Conservation (phyloP, 1,139 yeast genomes). For the Geotrichum europaeum region DNA sequence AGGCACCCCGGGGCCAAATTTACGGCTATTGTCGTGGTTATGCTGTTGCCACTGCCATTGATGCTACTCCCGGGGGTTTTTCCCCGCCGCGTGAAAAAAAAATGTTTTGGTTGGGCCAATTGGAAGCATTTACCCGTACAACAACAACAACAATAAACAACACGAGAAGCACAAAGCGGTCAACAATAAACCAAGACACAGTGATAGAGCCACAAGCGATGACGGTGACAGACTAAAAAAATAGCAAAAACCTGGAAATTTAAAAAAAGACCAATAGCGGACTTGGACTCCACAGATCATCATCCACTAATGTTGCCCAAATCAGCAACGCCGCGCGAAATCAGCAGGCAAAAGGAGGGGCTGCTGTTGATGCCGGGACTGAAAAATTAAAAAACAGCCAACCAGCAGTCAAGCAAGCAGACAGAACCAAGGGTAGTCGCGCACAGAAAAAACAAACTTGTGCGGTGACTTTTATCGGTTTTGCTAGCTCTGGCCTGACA, state of each 20-base stretch:
- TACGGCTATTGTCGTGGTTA: not conserved
- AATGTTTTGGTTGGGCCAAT: not conserved
- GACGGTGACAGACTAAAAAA: not conserved
- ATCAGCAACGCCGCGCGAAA: not conserved
- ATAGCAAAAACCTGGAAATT: not conserved
- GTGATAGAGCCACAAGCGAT: not conserved
- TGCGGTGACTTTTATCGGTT: not conserved
- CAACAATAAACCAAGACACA: not conserved
- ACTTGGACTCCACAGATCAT: not conserved
- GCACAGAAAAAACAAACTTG: not conserved
- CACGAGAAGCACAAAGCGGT: not conserved
- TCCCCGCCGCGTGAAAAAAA: not conserved
- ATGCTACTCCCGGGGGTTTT: not conserved
- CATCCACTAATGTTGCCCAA: not conserved
- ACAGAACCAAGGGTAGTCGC: not conserved
- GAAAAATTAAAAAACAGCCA: not conserved
- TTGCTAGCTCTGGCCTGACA: not conserved
- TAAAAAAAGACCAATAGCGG: not conserved
- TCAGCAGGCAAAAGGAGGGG: not conserved
- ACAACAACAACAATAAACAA: not conserved
- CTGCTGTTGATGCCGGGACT: not conserved
- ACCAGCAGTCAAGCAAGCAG: not conserved
- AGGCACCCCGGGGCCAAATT: not conserved
- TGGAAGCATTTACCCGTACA: conserved; percentile 13
- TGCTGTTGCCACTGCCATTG: not conserved